These are phyloP conservation scores for Aspergillus aculeatus DNA, from an alignment of 2,329 filamentous ascomycete genomes.

Conservation along the genomic window DNA sequence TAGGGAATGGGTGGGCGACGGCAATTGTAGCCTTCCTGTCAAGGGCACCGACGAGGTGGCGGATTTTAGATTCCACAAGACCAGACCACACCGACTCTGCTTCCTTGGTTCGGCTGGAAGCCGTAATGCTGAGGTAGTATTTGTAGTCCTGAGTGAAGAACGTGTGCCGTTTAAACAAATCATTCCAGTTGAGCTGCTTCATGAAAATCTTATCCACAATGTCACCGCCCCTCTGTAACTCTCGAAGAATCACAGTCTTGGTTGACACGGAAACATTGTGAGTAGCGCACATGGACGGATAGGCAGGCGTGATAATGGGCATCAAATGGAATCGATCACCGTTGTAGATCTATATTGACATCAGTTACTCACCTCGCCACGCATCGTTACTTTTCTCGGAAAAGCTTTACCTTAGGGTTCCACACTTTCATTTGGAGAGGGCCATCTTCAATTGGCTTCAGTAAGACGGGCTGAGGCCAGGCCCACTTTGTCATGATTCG, in stretches of 20 bases:
- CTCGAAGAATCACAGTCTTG: slow-evolving; percentile 76
- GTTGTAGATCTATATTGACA: slow-evolving; percentile 63
- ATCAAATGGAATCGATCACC: slow-evolving; percentile 85
- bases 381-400: background rate
- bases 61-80: slow-evolving; percentile 88
- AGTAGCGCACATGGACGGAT: slow-evolving; percentile 96
- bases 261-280: slow-evolving; percentile 90
- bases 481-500: slow-evolving; percentile 85
- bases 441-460: slow-evolving; percentile 83
- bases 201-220: slow-evolving; percentile 77
- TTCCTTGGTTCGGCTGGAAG: slow-evolving; percentile 79
- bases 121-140: slow-evolving; percentile 88
- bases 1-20: slow-evolving; percentile 86
- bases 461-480: slow-evolving; percentile 89
- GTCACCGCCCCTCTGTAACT: slow-evolving; percentile 73
- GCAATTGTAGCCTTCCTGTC: slow-evolving; percentile 78
- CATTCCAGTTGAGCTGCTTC: slow-evolving; percentile 77
- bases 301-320: slow-evolving; percentile 97
- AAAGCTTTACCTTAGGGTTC: slow-evolving; percentile 74
- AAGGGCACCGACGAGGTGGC: slow-evolving; percentile 77
- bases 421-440: slow-evolving; percentile 81
- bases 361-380: background rate
- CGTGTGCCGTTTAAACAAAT: slow-evolving; percentile 82
- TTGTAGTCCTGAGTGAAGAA: slow-evolving; percentile 95
- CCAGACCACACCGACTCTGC: slow-evolving; percentile 86